Evolutionary conservation across 2,329 filamentous ascomycete genomes (phyloP).

Genomic region (Metarhizium anisopliae): DNA sequence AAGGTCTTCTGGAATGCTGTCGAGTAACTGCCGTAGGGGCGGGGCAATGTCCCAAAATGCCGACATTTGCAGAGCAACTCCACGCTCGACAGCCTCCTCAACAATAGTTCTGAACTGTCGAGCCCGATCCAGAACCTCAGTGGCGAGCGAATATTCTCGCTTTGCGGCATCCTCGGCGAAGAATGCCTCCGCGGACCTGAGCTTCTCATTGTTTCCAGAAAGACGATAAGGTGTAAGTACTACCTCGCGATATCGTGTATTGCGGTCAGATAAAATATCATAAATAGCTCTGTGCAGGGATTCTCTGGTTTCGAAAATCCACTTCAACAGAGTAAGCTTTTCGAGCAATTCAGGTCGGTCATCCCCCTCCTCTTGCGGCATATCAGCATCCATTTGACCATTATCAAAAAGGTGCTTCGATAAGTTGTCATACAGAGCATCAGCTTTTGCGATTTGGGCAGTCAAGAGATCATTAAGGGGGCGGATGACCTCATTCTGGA

Average conservation of each 20-base stretch:
- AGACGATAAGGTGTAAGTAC: slow-evolving; percentile 72
- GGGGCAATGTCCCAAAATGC: slow-evolving; percentile 98
- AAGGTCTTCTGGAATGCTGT: slow-evolving; percentile 61
- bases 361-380: slow-evolving; percentile 89
- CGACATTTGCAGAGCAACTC: slow-evolving; percentile 83
- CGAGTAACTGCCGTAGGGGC: slow-evolving; percentile 64
- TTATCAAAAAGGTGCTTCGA: slow-evolving; percentile 64
- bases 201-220: slow-evolving; percentile 68
- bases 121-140: slow-evolving; percentile 62
- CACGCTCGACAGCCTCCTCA: slow-evolving; percentile 75
- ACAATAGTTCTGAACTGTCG: slow-evolving; percentile 71
- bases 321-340: slow-evolving; percentile 89
- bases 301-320: slow-evolving; percentile 94
- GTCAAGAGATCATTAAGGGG: slow-evolving; percentile 75
- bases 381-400: slow-evolving; percentile 56
- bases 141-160: slow-evolving; percentile 61
- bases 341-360: slow-evolving; percentile 90
- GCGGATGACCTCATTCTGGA: slow-evolving; percentile 74
- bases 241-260: slow-evolving; percentile 77
- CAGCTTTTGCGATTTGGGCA: slow-evolving; percentile 63
- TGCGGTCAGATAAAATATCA: slow-evolving; percentile 75
- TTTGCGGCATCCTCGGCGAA: slow-evolving; percentile 71
- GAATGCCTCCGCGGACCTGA: slow-evolving; percentile 70
- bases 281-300: slow-evolving; percentile 76
- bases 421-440: slow-evolving; percentile 68